Base-by-base conservation (phyloP, 495 filamentous ascomycete genomes). In the Rusavskia elegans region DNA sequence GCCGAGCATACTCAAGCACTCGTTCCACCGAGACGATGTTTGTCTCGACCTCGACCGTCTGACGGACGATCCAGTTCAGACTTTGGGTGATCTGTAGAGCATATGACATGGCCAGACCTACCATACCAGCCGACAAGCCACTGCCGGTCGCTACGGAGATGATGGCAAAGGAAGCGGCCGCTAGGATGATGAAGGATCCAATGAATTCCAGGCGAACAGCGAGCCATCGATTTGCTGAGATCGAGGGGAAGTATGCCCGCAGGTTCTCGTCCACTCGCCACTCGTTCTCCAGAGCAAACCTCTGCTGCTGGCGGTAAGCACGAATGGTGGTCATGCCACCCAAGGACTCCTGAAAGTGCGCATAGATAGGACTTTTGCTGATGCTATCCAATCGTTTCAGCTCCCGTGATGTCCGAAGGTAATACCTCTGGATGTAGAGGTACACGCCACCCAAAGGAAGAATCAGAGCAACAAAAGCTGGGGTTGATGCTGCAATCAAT, bases 21-120 rank as follows among this genome's bases (percentile, higher is more conserved):
- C 93, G 83, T 76, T 99, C 93, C 50, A 99, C 93, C 11, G 93
- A 95, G 52, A 99, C 90, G 55, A 97, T 97, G 68, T 99, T 99
- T 37, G 92, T 97, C 73, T 99, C 93, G 30, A 97, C 93, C 68
- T 99, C 93, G 16, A 99, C 93, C 4, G 92, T 95, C 70, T 99
- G 93, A 50, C 93, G 84, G 44, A 99, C 93, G 60, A 99, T 96
- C 92, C 92, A 99, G 71, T 99, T 99, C 55, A 99, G 73, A n/a
- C 89, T 93, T 61, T 87, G 84, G 19, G 93, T 99, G 62, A 97
- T 97, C 69, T 95, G 87, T 55, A 99, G 74, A 45, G 89, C 92
- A 66, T 97, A 95, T 38, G 89, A 93, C 89, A 99, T 92, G 53
- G 87, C 78, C 64, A 99, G 71, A 71, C 93, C 93, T 48, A 96